Evolutionary conservation across 192 early-diverging fungal species (phyloP).

Genomic region (Coemansia umbellata): DNA sequence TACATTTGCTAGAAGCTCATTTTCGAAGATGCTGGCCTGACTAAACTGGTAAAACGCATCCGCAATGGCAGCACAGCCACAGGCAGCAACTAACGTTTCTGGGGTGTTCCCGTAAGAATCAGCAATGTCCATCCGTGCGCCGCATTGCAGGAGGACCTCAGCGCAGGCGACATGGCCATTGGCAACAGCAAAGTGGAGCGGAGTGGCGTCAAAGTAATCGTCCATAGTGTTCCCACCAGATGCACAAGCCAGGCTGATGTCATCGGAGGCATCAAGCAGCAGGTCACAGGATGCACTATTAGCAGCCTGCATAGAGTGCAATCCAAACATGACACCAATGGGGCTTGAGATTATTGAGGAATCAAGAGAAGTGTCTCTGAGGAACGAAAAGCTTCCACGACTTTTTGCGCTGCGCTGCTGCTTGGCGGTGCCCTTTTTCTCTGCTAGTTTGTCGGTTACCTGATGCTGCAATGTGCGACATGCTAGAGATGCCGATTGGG

Average conservation of each 20-base stretch:
- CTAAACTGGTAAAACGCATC: neutral
- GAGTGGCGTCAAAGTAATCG: slow-evolving; percentile 60
- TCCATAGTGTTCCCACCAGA: neutral
- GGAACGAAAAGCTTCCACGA: slow-evolving; percentile 37
- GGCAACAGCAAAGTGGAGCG: slow-evolving; percentile 81
- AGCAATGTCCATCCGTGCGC: slow-evolving; percentile 56
- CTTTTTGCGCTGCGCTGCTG: slow-evolving; percentile 20
- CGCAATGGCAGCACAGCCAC: slow-evolving; percentile 11
- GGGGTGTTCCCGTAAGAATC: slow-evolving; percentile 54
- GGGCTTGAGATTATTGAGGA: slow-evolving; percentile 34
- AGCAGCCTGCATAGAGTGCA: slow-evolving; percentile 30
- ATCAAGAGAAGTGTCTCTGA: slow-evolving; percentile 17
- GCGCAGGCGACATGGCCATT: slow-evolving; percentile 62
- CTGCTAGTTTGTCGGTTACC: neutral
- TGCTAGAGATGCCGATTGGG: slow-evolving; percentile 37
- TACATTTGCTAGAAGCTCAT: neutral
- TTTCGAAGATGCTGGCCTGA: neutral
- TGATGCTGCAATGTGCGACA: too few relatives aligned
- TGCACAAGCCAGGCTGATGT: neutral
- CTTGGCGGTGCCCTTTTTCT: neutral
- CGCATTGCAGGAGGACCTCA: slow-evolving; percentile 58
- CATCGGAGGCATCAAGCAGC: neutral
- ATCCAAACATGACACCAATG: slow-evolving; percentile 18
- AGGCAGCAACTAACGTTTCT: slow-evolving; percentile 24
- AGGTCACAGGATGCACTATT: neutral